Conservation (phyloP, 257 asterid species). For the Schizonepeta tenuifolia region DNA sequence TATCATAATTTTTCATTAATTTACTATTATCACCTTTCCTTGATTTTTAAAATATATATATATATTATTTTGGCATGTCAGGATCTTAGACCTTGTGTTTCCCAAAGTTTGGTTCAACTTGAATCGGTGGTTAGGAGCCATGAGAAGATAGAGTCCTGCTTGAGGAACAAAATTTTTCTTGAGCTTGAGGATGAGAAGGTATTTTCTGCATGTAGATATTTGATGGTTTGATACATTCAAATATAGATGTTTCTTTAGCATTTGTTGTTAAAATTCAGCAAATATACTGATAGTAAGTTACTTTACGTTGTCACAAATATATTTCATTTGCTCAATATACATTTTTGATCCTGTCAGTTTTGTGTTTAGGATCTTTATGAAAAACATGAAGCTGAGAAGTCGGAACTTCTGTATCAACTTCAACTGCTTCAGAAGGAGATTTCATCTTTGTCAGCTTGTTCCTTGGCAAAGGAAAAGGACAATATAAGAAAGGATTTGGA, state of each 20-base stretch:
- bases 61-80: constrained; percentile 34
- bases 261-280: constrained; percentile 49
- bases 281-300: constrained; percentile 52
- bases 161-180: constrained; percentile 54
- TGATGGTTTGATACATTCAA: constrained; percentile 19
- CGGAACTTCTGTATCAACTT: constrained; percentile 55
- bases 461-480: constrained; percentile 91
- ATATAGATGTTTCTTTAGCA: constrained; percentile 32
- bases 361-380: constrained; percentile 60
- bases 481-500: constrained; percentile 83
- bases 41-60: background rate
- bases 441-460: constrained; percentile 63
- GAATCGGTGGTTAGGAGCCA: constrained; percentile 49
- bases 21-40: background rate
- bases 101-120: constrained; percentile 53
- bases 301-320: constrained; percentile 27
- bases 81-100: constrained; percentile 65
- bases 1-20: background rate
- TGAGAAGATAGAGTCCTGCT: constrained; percentile 56
- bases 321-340: constrained; percentile 29
- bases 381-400: constrained; percentile 61
- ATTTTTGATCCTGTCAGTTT: constrained; percentile 34
- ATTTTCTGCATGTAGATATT: constrained; percentile 27
- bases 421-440: constrained; percentile 68
- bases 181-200: constrained; percentile 85